Evolutionary conservation across 108 stramenopile genomes (phyloP).

Genomic region (Cyclotella choctawhatcheeana): DNA sequence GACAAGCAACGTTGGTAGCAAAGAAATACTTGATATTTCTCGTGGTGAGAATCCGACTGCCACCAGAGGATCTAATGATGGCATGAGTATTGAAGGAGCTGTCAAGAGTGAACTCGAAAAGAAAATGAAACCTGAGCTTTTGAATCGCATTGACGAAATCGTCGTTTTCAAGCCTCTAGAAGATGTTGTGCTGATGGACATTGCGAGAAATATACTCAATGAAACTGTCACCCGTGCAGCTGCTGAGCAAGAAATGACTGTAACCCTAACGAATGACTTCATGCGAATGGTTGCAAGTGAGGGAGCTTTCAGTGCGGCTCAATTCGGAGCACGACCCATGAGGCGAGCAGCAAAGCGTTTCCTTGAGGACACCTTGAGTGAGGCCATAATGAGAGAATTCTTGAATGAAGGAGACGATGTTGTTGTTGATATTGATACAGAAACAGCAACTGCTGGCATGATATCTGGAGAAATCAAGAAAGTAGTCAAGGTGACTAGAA

Average conservation of each 20-base stretch:
- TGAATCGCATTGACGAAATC: conserved; percentile 99
- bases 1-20: conserved; percentile 95
- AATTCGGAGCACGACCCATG: conserved; percentile 91
- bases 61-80: conserved; percentile 31
- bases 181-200: conserved; percentile 69
- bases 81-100: conserved; percentile 41
- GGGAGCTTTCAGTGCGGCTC: conserved; percentile 74
- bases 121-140: conserved; percentile 94
- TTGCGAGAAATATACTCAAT: conserved; percentile 71
- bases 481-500: conserved; percentile 47
- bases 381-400: conserved; percentile 86
- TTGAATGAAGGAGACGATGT: conserved; percentile 69
- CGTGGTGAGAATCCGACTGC: conserved; percentile 59
- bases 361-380: conserved; percentile 88
- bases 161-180: conserved; percentile 92
- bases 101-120: conserved; percentile 92
- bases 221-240: conserved; percentile 65
- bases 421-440: conserved; percentile 50
- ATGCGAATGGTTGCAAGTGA: conserved; percentile 66
- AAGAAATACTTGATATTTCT: conserved; percentile 86
- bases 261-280: conserved; percentile 58
- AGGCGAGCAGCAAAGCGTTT: conserved; percentile 82
- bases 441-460: conserved; percentile 25
- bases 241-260: conserved; percentile 59
- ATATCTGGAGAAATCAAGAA: conserved; percentile 34